These are phyloP conservation scores for Neurospora hispaniola DNA, from an alignment of 495 filamentous ascomycete genomes.

Conservation along the genomic window DNA sequence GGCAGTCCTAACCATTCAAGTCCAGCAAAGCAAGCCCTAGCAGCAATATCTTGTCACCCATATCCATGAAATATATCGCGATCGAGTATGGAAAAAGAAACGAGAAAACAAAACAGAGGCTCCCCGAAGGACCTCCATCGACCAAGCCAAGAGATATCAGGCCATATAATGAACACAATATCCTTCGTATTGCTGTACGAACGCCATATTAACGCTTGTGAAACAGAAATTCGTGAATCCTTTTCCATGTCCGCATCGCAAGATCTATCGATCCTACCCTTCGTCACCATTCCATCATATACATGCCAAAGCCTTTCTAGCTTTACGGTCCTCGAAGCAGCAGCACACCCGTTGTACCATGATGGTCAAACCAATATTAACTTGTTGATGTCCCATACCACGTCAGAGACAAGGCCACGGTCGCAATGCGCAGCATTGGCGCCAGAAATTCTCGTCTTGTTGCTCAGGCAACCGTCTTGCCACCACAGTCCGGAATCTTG, in stretches of 20 bases:
- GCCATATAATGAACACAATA: neutral
- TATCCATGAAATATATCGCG: neutral
- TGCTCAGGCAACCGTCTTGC: slow-evolving; percentile 45
- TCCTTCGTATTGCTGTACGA: neutral
- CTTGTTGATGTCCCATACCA: neutral
- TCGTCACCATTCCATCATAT: neutral
- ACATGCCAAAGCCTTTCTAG: neutral
- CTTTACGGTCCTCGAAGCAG: neutral
- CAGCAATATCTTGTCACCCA: neutral
- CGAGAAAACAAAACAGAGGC: neutral
- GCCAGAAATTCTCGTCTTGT: neutral
- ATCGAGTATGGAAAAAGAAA: neutral
- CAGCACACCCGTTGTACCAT: neutral
- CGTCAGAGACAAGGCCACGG: neutral
- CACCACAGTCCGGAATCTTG: slow-evolving; percentile 79
- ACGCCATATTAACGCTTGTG: neutral
- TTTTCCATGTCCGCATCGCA: neutral
- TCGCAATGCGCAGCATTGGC: neutral
- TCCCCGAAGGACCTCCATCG: neutral
- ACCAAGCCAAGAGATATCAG: neutral
- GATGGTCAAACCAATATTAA: neutral
- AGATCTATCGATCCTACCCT: neutral
- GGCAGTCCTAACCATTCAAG: neutral
- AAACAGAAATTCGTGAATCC: neutral
- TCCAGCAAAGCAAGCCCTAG: neutral